phyloP scores from a whole-genome alignment of 495 filamentous ascomycete species.

The Cercophora sp. region DNA sequence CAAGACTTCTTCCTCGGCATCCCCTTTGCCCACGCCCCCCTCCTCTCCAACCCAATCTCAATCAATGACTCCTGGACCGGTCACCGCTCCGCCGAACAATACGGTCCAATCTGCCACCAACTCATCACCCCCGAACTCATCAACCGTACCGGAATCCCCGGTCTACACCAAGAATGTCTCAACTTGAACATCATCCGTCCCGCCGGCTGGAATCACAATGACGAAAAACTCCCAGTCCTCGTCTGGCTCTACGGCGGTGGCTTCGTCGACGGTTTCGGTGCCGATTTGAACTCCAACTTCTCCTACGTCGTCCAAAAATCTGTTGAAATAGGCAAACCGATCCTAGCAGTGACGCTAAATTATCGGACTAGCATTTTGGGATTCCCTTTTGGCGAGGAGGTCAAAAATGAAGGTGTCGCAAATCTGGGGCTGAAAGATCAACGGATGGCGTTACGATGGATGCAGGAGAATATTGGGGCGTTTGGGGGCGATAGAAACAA shows the following conservation, averaged over 20 bases:
- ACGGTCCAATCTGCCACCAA: conserved; percentile 44
- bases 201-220: neutral
- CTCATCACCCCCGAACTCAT: conserved; percentile 34
- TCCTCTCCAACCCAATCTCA: conserved; percentile 33
- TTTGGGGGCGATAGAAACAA: conserved; percentile 45
- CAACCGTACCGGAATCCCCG: conserved; percentile 18
- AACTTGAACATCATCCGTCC: conserved; percentile 32
- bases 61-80: conserved; percentile 26
- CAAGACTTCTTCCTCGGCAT: conserved; percentile 55
- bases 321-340: conserved; percentile 38
- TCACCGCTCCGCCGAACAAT: conserved; percentile 40
- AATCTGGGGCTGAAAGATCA: conserved; percentile 46
- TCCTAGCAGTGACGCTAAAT: conserved; percentile 33
- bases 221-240: conserved; percentile 29
- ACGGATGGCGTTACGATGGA: conserved; percentile 40
- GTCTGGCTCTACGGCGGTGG: conserved; percentile 63
- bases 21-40: conserved; percentile 47
- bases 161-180: conserved; percentile 43
- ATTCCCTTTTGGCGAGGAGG: conserved; percentile 1
- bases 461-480: conserved; percentile 53
- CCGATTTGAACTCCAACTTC: conserved; percentile 52
- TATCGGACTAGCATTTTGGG: conserved; percentile 7
- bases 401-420: conserved; percentile 5
- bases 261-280: conserved; percentile 45
- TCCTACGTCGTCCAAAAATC: conserved; percentile 26